These are phyloP conservation scores for Colletotrichum horii DNA, from an alignment of 2,329 filamentous ascomycete species.

Conservation along the genomic window DNA sequence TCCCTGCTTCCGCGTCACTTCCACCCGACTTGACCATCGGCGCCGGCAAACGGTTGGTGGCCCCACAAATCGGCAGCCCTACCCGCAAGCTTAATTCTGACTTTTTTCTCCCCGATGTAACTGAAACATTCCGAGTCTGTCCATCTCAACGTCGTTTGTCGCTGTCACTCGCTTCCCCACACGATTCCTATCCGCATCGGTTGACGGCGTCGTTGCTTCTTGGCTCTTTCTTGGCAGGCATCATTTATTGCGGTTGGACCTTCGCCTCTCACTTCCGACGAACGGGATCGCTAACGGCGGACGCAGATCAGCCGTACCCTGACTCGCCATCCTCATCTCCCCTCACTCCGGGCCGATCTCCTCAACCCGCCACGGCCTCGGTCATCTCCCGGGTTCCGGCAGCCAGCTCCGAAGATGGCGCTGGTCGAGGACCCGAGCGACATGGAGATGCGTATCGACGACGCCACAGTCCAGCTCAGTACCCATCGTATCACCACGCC, in stretches of 20 bases:
- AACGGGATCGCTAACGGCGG: background rate
- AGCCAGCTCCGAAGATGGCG: background rate
- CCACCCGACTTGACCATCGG: background rate
- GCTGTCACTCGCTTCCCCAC: background rate
- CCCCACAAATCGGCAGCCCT: constrained; percentile 13
- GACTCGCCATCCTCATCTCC: background rate
- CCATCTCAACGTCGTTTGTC: background rate
- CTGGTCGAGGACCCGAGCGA: background rate
- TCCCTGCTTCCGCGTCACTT: background rate
- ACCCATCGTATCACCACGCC: background rate
- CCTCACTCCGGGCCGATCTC: background rate
- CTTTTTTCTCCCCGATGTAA: background rate
- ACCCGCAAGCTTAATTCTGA: constrained; percentile 17
- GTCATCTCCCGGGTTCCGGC: fast-evolving
- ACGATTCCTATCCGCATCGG: background rate
- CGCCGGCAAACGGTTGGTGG: background rate
- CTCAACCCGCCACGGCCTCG: background rate
- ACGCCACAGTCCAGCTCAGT: background rate
- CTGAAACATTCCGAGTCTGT: background rate
- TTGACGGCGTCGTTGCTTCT: background rate
- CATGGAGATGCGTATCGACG: background rate
- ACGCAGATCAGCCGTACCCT: background rate
- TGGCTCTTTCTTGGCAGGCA: background rate
- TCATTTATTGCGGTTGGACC: background rate
- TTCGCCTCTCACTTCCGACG: background rate